Conservation (phyloP, 78 protist genomes). For the Planoprotostelium fungivorum region DNA sequence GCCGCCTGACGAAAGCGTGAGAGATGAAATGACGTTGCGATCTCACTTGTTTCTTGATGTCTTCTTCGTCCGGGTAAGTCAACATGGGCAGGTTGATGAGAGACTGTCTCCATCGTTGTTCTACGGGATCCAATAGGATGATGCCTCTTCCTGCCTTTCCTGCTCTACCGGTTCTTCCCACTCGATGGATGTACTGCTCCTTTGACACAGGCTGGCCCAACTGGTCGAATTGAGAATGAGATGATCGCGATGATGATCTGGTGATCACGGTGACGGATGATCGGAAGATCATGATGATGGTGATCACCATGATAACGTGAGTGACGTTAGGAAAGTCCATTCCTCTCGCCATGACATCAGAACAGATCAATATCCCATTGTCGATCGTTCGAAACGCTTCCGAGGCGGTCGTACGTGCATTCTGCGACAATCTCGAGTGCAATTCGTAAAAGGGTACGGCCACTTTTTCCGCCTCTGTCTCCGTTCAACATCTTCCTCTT, state of each 20-base stretch:
- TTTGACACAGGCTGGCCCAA: neutral
- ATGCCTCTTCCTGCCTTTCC: constrained; percentile 57
- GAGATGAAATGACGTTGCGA: too few species aligned
- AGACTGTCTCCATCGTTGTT: neutral
- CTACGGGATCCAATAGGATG: neutral
- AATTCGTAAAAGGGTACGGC: neutral
- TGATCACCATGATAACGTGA: constrained; percentile 75
- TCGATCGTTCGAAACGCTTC: neutral
- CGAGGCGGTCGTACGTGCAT: neutral
- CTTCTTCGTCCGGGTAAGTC: neutral
- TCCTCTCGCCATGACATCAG: constrained; percentile 93
- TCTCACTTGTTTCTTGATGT: neutral
- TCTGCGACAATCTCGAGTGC: neutral
- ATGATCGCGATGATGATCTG: neutral
- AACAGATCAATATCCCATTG: constrained; percentile 36
- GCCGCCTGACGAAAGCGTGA: too few species aligned
- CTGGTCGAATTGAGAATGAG: neutral
- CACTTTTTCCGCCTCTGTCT: neutral
- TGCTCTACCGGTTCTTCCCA: constrained; percentile 86
- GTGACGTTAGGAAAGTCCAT: constrained; percentile 95
- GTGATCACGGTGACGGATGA: neutral
- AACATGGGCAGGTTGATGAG: neutral
- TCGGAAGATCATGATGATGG: too few species aligned
- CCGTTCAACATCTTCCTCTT: neutral
- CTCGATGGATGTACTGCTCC: constrained; percentile 79